A percentile compares a stretch with the other conserved stretches of the same genome.
These are phyloP conservation scores for Earliella scabrosa DNA, from an alignment of 1,284 basidiomycete species.

Conservation along the genomic window DNA sequence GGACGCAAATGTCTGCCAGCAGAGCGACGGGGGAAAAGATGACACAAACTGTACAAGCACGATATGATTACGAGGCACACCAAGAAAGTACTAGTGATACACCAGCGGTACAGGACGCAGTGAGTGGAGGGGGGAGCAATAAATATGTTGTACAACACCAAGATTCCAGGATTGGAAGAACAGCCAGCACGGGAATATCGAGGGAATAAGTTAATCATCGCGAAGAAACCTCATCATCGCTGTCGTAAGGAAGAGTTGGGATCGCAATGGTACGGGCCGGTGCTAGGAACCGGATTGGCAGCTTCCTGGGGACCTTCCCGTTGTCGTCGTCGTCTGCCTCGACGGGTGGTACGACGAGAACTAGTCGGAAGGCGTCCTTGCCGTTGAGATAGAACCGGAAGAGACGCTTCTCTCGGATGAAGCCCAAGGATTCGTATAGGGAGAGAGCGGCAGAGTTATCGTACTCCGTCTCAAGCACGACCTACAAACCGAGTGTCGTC, in stretches of 20 bases:
- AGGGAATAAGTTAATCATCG: conserved; percentile 17
- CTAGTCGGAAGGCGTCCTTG: conserved; percentile 82
- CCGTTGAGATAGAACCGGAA: conserved; percentile 97
- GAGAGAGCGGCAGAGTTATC: conserved; percentile 89
- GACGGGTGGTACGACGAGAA: conserved; percentile 57
- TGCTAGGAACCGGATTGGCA: conserved; percentile 24
- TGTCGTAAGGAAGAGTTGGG: conserved; percentile 28
- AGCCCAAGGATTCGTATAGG: conserved; percentile 91
- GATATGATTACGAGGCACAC: conserved; percentile 3
- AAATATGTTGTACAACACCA: conserved; percentile 25
- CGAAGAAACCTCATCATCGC: conserved; percentile 32
- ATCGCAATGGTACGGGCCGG: conserved; percentile 30
- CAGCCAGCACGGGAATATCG: no score
- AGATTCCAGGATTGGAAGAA: not conserved
- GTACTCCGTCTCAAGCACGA: conserved; percentile 96
- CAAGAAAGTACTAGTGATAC: conserved; percentile 21
- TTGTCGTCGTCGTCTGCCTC: conserved; percentile 23
- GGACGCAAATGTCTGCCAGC: no score
- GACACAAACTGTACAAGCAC: conserved; percentile 5
- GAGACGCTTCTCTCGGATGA: conserved; percentile 94
- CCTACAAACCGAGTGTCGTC: conserved; percentile 49
- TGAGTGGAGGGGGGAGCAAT: conserved; percentile 13
- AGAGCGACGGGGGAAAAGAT: no score
- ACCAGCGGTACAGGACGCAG: conserved; percentile 10
- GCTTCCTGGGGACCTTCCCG: conserved; percentile 7